Evolutionary conservation across 2,329 filamentous ascomycete species (phyloP).

Genomic region (Aspergillus brasiliensis): DNA sequence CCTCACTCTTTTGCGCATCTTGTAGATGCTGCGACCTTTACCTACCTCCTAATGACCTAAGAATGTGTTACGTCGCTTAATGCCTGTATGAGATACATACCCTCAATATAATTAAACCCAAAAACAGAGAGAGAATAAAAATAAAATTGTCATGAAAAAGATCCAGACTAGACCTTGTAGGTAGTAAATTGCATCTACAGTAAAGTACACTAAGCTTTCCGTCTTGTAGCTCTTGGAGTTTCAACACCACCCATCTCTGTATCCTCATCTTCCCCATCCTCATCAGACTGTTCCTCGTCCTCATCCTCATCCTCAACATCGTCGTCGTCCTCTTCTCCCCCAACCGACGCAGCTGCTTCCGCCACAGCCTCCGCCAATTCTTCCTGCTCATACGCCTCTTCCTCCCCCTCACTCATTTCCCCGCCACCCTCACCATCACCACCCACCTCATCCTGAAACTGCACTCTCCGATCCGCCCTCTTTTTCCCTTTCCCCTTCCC

Average conservation of each 20-base stretch:
- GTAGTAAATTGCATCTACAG: background rate
- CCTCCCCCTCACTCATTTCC: conserved; percentile 34
- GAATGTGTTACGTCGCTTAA: conserved; percentile 18
- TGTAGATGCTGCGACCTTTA: conserved; percentile 5
- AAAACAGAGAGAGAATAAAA: background rate
- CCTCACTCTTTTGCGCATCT: background rate
- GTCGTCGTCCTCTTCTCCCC: conserved; percentile 20
- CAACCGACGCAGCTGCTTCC: conserved; percentile 29
- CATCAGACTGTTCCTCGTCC: conserved; percentile 9
- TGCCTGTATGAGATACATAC: conserved; percentile 18
- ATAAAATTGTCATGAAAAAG: background rate
- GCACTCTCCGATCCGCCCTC: conserved; percentile 15
- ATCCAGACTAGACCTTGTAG: background rate
- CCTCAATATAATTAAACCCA: conserved; percentile 8
- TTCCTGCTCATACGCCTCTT: conserved; percentile 34
- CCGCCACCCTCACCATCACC: conserved; percentile 14
- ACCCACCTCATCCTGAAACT: conserved; percentile 24
- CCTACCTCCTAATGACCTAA: conserved; percentile 19
- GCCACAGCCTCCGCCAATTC: conserved; percentile 34
- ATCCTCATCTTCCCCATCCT: conserved; percentile 4
- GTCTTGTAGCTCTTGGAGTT: background rate
- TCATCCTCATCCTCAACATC: conserved; percentile 28
- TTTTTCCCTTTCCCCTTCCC: conserved; percentile 1
- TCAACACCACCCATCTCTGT: background rate
- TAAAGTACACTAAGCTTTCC: background rate